phyloP scores from a whole-genome alignment of 768 basidiomycete species.

The Phanerodontia chrysosporium region DNA sequence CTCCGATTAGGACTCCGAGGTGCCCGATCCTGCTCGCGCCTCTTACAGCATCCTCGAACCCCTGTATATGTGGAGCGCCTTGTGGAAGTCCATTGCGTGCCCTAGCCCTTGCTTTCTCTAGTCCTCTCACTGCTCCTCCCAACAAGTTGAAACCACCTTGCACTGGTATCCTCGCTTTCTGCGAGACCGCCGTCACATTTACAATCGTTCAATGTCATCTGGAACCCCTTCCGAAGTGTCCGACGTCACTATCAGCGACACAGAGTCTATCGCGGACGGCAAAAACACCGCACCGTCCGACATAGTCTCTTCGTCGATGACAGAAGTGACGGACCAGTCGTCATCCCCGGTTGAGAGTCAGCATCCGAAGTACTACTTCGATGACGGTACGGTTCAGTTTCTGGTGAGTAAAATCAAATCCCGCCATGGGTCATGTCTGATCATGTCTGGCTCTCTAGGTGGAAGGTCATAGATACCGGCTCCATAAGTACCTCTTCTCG shows the following conservation, averaged over 20 bases:
- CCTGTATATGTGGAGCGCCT: no score
- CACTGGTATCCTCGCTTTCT: no score
- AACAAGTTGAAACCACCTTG: no score
- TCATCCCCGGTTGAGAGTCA: background rate
- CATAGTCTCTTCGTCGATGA: no score
- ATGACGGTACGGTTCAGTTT: background rate
- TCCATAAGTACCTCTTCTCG: background rate
- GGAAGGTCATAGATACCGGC: background rate
- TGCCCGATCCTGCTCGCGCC: no score
- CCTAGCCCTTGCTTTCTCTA: no score
- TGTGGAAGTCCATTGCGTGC: no score
- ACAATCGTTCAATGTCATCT: background rate
- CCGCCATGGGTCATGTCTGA: background rate
- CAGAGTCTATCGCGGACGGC: background rate
- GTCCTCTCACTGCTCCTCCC: no score
- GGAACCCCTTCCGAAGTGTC: background rate
- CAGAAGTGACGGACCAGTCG: no score
- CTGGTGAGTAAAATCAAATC: background rate
- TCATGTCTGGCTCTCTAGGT: background rate
- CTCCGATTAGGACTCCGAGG: no score
- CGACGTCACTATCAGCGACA: background rate
- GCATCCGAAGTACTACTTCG: background rate
- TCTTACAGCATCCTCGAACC: no score
- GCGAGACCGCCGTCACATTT: no score
- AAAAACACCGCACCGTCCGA: background rate